Base-by-base conservation (phyloP, 1,139 yeast genomes). In the Yamadazyma spencermartinsiae region DNA sequence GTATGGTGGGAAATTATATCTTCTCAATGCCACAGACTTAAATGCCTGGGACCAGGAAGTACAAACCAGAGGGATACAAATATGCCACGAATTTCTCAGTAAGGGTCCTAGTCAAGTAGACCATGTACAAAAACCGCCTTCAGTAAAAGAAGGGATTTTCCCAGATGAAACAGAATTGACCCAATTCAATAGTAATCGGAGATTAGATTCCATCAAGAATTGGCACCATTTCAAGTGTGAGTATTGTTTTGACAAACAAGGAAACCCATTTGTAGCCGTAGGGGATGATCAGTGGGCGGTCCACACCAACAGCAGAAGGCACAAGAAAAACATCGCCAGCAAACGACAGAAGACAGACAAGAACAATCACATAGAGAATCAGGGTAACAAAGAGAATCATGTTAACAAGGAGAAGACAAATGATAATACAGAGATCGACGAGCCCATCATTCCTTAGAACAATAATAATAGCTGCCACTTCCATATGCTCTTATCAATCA, bases 11-110 rank as follows among this genome's bases (percentile, higher is more conserved):
- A 73, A 75, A 35, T 58, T 86, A 21, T 87, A 77, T 45, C 51
- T 87, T 1, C 61, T 90, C 10, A 86, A 92, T 62, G 94, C 98
- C 1, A 78, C 94, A 0, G 82, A 89, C 55, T 60, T 89, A 38
- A 23, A 49, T 0, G 40, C 58, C 4, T 89, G 97, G 97, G 50
- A 67, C 2, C 50, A 55, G 1, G 61, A 63, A 5, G 97, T 89
- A 2, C 64, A 62, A 8, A 55, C 61, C 0, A 62, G 82, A 36
- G 95, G 96, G 0, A 45, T 68, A 1, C 39, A 42, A 0, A 79
- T 88, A 1, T 65, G 83, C 0, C 45, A 61, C 6, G 57, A 64
- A 36, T 72, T 72, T 35, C 32, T 70, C 6, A 36, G 40, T 0
- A 23, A 41, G 1, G 71, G 70, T 0, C 66, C 71, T 1, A 32